Base-by-base conservation (phyloP, 495 filamentous ascomycete genomes). In the Filosporella fistucella region DNA sequence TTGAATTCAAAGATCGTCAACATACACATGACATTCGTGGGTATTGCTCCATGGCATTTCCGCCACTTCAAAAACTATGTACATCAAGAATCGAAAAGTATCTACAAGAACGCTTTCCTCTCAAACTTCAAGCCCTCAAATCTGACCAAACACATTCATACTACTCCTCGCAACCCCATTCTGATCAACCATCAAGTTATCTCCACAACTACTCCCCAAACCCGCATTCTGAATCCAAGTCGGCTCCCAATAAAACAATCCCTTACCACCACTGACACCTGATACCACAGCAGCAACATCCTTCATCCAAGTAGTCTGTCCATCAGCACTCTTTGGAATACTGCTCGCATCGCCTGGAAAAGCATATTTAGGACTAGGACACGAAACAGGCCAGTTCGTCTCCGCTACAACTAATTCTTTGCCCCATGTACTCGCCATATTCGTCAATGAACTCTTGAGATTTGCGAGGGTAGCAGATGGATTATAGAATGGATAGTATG, bases 181-280 rank as follows among this genome's bases (percentile, higher is more conserved):
- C 13, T 22, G 28, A 40, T 50, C 44, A 49, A 76, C 63, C 62
- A 77, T 52, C 45, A 75, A 43, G 54, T 70, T 71, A 61, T 77
- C 67, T 22, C 59, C 50, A 54, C 74, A 78, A 21, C 71, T 71
- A 29, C 70, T 72, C 18, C 84, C 83, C 46, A 86, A 61, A 11
- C 61, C 72, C 11, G 72, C 73, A 60, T 86, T 85, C 35, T 77
- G 64, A 35, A 85, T 68, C 82, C 82, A 87, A 7, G 75, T 81
- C 3, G 82, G 84, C 58, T 86, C 81, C 82, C 84, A 86, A 45
- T 85, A 88, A 56, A 84, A 84, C 34, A 86, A 49, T 0, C 82
- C 82, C 1, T 53, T 54, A 10, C 77, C 77, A 0, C 67, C 67
- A 10, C 72, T 71, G 4, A 76, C 71, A 5, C 60, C 68, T 2